These are phyloP conservation scores for Coix lacrymajobi DNA, from an alignment of 176 grass and related monocot species.

Conservation along the genomic window DNA sequence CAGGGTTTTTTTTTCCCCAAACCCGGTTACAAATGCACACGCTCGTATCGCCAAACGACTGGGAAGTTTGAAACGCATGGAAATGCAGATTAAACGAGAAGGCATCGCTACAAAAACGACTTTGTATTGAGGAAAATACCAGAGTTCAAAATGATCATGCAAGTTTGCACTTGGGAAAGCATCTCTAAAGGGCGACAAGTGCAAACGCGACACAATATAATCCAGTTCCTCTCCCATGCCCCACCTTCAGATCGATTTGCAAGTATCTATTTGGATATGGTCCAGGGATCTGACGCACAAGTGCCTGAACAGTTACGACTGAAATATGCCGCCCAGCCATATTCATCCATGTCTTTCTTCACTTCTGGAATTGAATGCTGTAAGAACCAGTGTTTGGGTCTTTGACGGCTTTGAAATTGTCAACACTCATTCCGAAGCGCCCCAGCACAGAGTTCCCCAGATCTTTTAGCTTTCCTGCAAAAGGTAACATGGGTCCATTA, in stretches of 20 bases:
- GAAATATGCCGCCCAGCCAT: not conserved
- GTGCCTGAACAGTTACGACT: not conserved
- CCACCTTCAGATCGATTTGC: not conserved
- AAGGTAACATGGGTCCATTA: not conserved
- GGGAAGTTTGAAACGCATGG: no score
- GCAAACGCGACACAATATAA: not conserved
- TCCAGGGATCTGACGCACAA: not conserved
- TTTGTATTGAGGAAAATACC: not conserved
- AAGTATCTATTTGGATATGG: not conserved
- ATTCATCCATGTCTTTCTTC: not conserved
- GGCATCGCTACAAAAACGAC: not conserved
- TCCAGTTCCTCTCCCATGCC: not conserved
- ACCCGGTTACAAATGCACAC: no score
- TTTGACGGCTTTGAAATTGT: constrained; percentile 77
- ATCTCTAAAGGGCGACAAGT: not conserved
- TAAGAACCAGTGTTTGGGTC: constrained; percentile 84
- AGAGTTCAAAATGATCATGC: not conserved
- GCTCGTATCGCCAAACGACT: no score
- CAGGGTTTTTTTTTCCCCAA: no score
- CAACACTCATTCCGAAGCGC: constrained; percentile 68
- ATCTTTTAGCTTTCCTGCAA: constrained; percentile 78
- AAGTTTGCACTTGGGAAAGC: not conserved
- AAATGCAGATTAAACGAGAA: not conserved
- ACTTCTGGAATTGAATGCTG: constrained; percentile 58
- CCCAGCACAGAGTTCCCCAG: constrained; percentile 74